These are phyloP conservation scores for Lactarius tabidus DNA, from an alignment of 768 basidiomycete species.

Conservation along the genomic window DNA sequence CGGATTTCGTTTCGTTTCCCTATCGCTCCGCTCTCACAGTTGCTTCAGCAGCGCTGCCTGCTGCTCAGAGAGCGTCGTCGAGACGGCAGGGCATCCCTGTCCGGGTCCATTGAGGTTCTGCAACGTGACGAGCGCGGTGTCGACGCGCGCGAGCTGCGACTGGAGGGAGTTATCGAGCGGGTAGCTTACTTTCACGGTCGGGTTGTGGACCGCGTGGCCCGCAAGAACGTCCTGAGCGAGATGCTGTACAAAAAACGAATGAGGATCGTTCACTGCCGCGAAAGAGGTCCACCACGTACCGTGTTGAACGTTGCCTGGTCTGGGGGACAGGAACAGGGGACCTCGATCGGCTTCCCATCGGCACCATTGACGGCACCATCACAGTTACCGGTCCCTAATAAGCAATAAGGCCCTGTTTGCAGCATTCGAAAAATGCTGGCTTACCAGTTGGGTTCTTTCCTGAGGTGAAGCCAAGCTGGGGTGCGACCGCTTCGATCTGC, in stretches of 20 bases:
- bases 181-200: slow-evolving; percentile 54
- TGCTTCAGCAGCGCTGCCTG: slow-evolving; percentile 18
- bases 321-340: slow-evolving; percentile 43
- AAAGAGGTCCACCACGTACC: slow-evolving; percentile 6
- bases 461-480: too few species aligned
- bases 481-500: too few species aligned
- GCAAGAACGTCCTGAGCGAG: slow-evolving; percentile 10
- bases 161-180: slow-evolving; percentile 53
- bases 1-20: neutral
- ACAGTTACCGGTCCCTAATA: slow-evolving; percentile 22
- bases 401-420: neutral
- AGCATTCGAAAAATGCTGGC: neutral
- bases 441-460: slow-evolving; percentile 3
- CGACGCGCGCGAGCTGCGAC: slow-evolving; percentile 53
- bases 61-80: slow-evolving; percentile 46
- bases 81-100: slow-evolving; percentile 59
- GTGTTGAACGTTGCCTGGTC: slow-evolving; percentile 33
- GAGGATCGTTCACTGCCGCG: slow-evolving; percentile 3
- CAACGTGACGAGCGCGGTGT: slow-evolving; percentile 59
- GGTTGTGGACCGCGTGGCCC: slow-evolving; percentile 56
- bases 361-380: slow-evolving; percentile 31
- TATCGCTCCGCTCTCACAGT: neutral
- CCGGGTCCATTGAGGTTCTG: slow-evolving; percentile 71
- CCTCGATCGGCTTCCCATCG: slow-evolving; percentile 36
- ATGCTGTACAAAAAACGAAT: neutral